Evolutionary conservation across 306 rosid species (phyloP).

Genomic region (Cyamopsis tetragonoloba): DNA sequence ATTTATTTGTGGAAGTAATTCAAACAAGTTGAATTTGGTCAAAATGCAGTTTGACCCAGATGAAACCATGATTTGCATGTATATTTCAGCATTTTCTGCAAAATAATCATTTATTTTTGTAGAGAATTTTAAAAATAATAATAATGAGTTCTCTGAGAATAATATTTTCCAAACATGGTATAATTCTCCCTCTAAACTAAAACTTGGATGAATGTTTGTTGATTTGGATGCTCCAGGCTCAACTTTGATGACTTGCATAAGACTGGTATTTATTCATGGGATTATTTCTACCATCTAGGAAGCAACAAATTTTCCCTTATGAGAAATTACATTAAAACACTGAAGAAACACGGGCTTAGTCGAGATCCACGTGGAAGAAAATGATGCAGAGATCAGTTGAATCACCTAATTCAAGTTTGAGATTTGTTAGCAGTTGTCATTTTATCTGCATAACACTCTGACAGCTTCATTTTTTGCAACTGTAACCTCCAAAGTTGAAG

Average conservation of each 20-base stretch:
- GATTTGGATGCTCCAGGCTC: conserved; percentile 47
- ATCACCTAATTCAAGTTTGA: conserved; percentile 6
- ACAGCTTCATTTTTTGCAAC: conserved; percentile 26
- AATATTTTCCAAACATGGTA: no score
- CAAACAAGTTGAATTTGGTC: no score
- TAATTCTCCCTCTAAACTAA: neutral
- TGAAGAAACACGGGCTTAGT: conserved; percentile 67
- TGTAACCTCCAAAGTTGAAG: neutral
- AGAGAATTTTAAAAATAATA: no score
- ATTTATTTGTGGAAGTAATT: no score
- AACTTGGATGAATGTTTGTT: conserved; percentile 7
- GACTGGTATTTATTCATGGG: conserved; percentile 91
- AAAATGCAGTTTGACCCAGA: no score
- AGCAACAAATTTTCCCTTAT: conserved; percentile 68
- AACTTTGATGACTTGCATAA: conserved; percentile 84
- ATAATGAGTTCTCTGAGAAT: no score
- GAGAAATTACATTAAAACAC: conserved; percentile 61
- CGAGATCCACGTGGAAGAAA: conserved; percentile 70
- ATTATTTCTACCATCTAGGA: conserved; percentile 64
- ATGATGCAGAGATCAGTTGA: conserved; percentile 36
- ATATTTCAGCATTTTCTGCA: no score
- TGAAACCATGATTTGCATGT: no score
- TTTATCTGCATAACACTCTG: neutral
- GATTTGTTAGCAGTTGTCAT: conserved; percentile 13
- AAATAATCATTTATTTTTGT: no score